A percentile compares a stretch with the other conserved stretches of the same genome.
These are phyloP conservation scores for Anisodus tanguticus DNA, from an alignment of 257 asterid genomes.

Conservation along the genomic window DNA sequence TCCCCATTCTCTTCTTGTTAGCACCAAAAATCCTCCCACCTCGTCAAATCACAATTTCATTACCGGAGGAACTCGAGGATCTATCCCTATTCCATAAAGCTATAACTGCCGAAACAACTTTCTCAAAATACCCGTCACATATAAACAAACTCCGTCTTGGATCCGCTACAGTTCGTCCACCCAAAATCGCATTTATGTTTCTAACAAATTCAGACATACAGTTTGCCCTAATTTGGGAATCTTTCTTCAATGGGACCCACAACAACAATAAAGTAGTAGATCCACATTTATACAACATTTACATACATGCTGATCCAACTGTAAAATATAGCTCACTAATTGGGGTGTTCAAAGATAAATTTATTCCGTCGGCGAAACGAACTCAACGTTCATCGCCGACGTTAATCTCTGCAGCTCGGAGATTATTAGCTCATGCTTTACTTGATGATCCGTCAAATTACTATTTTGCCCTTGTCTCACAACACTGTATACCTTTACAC, in stretches of 20 bases:
- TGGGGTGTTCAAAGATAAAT: constrained; percentile 60
- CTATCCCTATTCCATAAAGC: constrained; percentile 82
- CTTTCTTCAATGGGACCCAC: constrained; percentile 51
- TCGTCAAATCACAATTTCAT: constrained; percentile 65
- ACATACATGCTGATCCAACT: constrained; percentile 79
- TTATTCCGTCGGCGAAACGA: constrained; percentile 60
- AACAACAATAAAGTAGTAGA: constrained; percentile 13
- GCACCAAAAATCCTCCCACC: constrained; percentile 72
- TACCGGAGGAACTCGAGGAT: constrained; percentile 87
- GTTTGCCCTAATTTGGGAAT: constrained; percentile 75
- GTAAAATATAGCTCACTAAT: constrained; percentile 43
- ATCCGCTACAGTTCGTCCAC: constrained; percentile 59
- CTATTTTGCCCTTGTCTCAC: constrained; percentile 65
- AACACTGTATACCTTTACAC: constrained; percentile 71
- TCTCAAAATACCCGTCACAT: constrained; percentile 21
- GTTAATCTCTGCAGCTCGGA: constrained; percentile 69
- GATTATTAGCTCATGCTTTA: constrained; percentile 70
- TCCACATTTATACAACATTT: constrained; percentile 66
- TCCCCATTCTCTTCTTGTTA: constrained; percentile 56
- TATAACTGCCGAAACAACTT: constrained; percentile 56
- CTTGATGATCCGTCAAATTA: constrained; percentile 65
- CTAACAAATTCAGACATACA: constrained; percentile 73
- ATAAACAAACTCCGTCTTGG: constrained; percentile 59
- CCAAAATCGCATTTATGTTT: constrained; percentile 87
- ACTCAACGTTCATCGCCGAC: constrained; percentile 93